These are phyloP conservation scores for Mrakia blollopis DNA, from an alignment of 768 basidiomycete species.

Conservation along the genomic window DNA sequence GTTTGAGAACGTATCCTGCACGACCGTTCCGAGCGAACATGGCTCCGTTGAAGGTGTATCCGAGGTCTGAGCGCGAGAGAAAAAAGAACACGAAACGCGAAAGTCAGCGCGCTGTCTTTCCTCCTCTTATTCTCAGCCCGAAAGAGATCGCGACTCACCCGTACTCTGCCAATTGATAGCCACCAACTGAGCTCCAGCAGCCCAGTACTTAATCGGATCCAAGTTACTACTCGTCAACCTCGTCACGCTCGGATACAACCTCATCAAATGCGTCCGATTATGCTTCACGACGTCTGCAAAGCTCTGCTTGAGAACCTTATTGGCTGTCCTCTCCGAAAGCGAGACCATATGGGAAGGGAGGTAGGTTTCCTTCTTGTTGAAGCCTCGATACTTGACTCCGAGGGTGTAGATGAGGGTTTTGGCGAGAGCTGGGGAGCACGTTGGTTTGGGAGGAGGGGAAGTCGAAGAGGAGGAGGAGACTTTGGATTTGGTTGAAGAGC, in stretches of 20 bases:
- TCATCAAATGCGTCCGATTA: slow-evolving; percentile 70
- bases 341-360: slow-evolving; percentile 87
- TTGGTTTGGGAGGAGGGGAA: slow-evolving; percentile 26
- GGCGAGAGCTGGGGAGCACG: slow-evolving; percentile 60
- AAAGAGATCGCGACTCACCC: slow-evolving; percentile 52
- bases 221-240: slow-evolving; percentile 81
- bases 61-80: slow-evolving; percentile 57
- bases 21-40: slow-evolving; percentile 93
- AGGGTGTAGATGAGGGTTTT: slow-evolving; percentile 85
- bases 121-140: neutral
- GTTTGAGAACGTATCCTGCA: slow-evolving; percentile 85
- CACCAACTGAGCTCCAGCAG: slow-evolving; percentile 78
- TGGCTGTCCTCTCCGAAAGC: slow-evolving; percentile 75
- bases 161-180: slow-evolving; percentile 98
- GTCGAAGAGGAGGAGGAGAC: no score
- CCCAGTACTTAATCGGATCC: slow-evolving; percentile 84
- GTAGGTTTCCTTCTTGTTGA: slow-evolving; percentile 80
- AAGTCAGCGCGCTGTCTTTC: neutral
- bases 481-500: slow-evolving; percentile 35
- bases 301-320: slow-evolving; percentile 62
- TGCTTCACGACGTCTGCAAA: slow-evolving; percentile 70
- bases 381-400: slow-evolving; percentile 87
- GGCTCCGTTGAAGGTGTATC: slow-evolving; percentile 85
- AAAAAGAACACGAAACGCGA: no score
- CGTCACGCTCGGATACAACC: slow-evolving; percentile 80